Evolutionary conservation across 495 filamentous ascomycete genomes (phyloP).

Genomic region (Zalerion maritima): DNA sequence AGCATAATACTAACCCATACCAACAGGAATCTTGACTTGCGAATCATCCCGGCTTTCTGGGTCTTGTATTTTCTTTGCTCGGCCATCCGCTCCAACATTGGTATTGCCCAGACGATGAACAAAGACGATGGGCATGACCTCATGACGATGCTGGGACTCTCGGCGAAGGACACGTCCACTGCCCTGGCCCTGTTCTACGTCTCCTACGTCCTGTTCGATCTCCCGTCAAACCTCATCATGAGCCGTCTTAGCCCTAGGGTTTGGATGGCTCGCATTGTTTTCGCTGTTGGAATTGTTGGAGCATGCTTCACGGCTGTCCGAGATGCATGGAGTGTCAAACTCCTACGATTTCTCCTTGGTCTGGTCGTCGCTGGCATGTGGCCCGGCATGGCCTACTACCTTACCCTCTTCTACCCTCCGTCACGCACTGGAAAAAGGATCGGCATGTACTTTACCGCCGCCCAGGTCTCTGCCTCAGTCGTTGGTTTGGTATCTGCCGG

Average conservation of each 20-base stretch:
- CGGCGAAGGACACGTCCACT: conserved; percentile 61
- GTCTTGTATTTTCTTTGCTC: conserved; percentile 87
- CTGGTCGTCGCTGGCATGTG: conserved; percentile 87
- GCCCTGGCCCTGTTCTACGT: conserved; percentile 82
- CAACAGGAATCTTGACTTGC: conserved; percentile 56
- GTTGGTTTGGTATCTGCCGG: conserved; percentile 83
- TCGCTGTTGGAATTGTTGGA: conserved; percentile 74
- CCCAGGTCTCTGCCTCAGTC: conserved; percentile 79
- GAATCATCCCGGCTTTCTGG: conserved; percentile 88
- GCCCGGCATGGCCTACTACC: conserved; percentile 89
- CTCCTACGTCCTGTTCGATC: conserved; percentile 76
- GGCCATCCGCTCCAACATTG: conserved; percentile 80
- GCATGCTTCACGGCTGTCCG: conserved; percentile 68
- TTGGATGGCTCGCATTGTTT: conserved; percentile 88
- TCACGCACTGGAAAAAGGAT: conserved; percentile 76
- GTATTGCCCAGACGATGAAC: conserved; percentile 87
- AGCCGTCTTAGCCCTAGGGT: conserved; percentile 67
- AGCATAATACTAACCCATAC: conserved; percentile 1
- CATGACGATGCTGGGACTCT: conserved; percentile 46
- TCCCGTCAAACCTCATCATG: conserved; percentile 86
- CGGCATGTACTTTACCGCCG: conserved; percentile 77
- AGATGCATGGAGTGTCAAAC: conserved; percentile 71
- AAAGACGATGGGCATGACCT: conserved; percentile 50
- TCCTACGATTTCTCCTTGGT: conserved; percentile 73
- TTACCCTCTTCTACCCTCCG: conserved; percentile 84